Evolutionary conservation across 345 rosid genomes (phyloP).

Genomic region (Draba incana): DNA sequence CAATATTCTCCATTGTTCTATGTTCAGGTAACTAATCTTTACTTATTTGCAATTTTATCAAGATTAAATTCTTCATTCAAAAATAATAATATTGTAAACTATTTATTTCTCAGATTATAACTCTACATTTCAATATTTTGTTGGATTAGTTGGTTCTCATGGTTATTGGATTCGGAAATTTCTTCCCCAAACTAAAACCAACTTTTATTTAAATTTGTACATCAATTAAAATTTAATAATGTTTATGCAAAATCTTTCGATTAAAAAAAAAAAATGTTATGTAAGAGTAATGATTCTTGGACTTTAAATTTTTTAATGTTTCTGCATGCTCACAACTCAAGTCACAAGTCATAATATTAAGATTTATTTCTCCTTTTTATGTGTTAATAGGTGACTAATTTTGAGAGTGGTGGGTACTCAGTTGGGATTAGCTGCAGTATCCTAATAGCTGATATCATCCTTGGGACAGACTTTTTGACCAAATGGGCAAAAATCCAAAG

Average conservation of each 20-base stretch:
- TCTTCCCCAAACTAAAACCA: too few relatives aligned
- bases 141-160: too few relatives aligned
- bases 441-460: conserved; percentile 59
- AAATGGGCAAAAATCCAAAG: conserved; percentile 65
- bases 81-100: too few relatives aligned
- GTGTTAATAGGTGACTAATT: conserved; percentile 67
- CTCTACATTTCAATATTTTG: too few relatives aligned
- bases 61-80: too few relatives aligned
- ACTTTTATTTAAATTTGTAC: too few relatives aligned
- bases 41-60: background rate
- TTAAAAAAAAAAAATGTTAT: too few relatives aligned
- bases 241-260: too few relatives aligned
- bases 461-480: conserved; percentile 49
- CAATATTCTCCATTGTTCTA: conserved; percentile 72
- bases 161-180: too few relatives aligned
- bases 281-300: background rate
- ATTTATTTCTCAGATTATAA: too few relatives aligned
- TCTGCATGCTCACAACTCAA: background rate
- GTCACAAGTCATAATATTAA: background rate
- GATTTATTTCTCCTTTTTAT: background rate
- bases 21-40: conserved; percentile 54
- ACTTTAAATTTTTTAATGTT: background rate
- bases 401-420: conserved; percentile 86
- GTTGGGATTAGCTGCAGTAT: conserved; percentile 84
- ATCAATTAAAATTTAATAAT: too few relatives aligned